Evolutionary conservation across 768 basidiomycete species (phyloP), one percentile per base, ranked within the genome.

Genomic region (Lactarius vividus): DNA sequence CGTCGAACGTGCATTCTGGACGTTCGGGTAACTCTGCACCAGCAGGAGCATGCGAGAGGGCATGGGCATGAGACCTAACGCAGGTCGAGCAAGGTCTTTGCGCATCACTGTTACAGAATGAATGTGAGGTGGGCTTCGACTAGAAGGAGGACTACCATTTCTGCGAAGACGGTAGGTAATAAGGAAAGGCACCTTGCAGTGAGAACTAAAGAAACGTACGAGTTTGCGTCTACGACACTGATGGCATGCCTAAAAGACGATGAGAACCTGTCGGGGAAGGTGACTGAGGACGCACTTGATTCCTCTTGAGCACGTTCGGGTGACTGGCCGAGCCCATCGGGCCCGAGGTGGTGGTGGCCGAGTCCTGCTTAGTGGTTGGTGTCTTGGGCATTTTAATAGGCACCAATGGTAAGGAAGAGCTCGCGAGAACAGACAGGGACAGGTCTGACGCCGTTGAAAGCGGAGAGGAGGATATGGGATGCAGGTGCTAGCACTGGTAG

Each of bases 1-100:
- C 90, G 69, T 91, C 89, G 67, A 84, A 91, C n/a, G 88, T 91
- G 72, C 90, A 92, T 62, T 88, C 86, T 15, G 87, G 88, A 55
- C 77, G 78, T 0, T 82, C 72, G 0, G 88, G 85, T 54, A 87
- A 70, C 55, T 77, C 76, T 2, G 79, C 78, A 46, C 85, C 87
- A 33, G 87, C 80, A 1, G 83, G 79, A 15, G 87, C 83, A 75
- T 88, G 88, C 15, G 83, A 80, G 60, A 84, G 72, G 10, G 88
- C 84, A 76, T 91, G 87, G 1, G 86, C 81, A 79, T 90, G 88
- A 26, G 89, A 91, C 37, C 89, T 84, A 64, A 86, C 79, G 72
- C 90, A 91, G 2, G 90, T 91, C 31, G 89, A 86, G 72, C 90
- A 91, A 5, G 90, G 90, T 49, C 86, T 78, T 72, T 88, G 86